Evolutionary conservation across 371 early-diverging fungal genomes (phyloP).

Genomic region (Mortierella sp.): DNA sequence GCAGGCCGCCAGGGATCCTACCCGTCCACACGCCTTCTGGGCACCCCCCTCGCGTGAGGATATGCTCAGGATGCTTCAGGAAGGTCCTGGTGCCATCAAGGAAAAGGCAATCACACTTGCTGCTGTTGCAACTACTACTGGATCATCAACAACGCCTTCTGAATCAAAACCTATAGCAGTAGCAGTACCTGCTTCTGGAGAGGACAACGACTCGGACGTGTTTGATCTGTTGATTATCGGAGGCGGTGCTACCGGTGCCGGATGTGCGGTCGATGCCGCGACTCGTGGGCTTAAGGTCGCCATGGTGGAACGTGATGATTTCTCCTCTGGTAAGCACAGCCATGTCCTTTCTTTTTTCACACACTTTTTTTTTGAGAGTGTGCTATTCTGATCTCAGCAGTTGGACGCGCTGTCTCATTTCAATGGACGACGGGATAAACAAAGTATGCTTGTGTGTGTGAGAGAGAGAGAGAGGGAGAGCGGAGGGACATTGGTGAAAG

Average conservation of each 20-base stretch:
- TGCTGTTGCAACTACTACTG: neutral
- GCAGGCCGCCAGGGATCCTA: slow-evolving; percentile 42
- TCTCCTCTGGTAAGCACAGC: slow-evolving; percentile 88
- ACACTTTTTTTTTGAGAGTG: neutral
- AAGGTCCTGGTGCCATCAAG: slow-evolving; percentile 59
- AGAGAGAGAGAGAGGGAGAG: neutral
- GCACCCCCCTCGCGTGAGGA: slow-evolving; percentile 79
- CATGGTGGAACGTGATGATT: slow-evolving; percentile 98
- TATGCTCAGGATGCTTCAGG: slow-evolving; percentile 76
- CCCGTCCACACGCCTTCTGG: slow-evolving; percentile 74
- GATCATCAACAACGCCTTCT: slow-evolving; percentile 17
- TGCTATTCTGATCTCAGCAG: neutral
- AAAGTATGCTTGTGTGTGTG: neutral
- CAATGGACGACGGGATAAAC: neutral
- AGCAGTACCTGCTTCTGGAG: slow-evolving; percentile 8
- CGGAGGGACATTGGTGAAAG: neutral
- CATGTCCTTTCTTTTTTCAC: too few species aligned
- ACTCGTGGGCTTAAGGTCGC: slow-evolving; percentile 97
- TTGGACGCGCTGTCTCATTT: neutral
- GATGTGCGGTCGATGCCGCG: slow-evolving; percentile 97
- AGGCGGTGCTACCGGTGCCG: slow-evolving; percentile 99
- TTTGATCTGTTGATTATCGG: slow-evolving; percentile 98
- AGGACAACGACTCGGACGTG: slow-evolving; percentile 57
- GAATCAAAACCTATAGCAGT: slow-evolving; percentile 15
- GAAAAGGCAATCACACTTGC: slow-evolving; percentile 37